Conservation (phyloP, 2,329 filamentous ascomycete species). For the Lithohypha guttulata region DNA sequence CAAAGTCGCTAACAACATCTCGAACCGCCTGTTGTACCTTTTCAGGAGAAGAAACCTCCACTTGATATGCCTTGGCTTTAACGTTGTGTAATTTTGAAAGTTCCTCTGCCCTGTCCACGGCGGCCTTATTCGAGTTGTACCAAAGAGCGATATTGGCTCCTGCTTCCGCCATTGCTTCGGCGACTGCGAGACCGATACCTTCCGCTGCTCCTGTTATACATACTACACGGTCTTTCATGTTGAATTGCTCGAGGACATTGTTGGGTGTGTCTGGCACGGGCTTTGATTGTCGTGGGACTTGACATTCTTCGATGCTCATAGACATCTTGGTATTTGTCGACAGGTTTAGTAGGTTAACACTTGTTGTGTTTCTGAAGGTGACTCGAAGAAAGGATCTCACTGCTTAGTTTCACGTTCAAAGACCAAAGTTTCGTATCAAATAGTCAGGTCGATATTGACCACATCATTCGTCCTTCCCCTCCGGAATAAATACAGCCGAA, state of each 20-base stretch:
- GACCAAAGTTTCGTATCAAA: no score
- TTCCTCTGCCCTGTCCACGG: slow-evolving; percentile 20
- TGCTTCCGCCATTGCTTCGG: slow-evolving; percentile 30
- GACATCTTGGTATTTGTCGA: no score
- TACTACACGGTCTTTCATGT: slow-evolving; percentile 24
- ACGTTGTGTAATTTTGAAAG: slow-evolving; percentile 24
- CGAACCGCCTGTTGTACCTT: slow-evolving; percentile 23
- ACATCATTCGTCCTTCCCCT: no score
- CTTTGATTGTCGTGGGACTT: slow-evolving; percentile 18
- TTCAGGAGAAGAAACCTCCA: slow-evolving; percentile 24
- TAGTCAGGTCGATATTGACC: no score
- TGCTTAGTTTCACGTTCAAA: no score
- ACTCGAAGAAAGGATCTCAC: no score
- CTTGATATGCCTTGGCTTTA: slow-evolving; percentile 28
- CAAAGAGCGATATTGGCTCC: slow-evolving; percentile 30
- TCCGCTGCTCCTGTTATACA: slow-evolving; percentile 24
- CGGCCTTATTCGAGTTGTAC: slow-evolving; percentile 24
- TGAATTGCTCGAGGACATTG: slow-evolving; percentile 23
- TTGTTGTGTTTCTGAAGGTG: no score
- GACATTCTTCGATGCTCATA: background rate
- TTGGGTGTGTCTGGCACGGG: slow-evolving; percentile 8
- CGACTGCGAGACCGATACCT: slow-evolving; percentile 32
- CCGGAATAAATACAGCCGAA: no score
- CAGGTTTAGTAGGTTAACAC: no score
- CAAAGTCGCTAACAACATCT: slow-evolving; percentile 30